Base-by-base conservation (phyloP, 768 basidiomycete species). In the Suillus bovinus region DNA sequence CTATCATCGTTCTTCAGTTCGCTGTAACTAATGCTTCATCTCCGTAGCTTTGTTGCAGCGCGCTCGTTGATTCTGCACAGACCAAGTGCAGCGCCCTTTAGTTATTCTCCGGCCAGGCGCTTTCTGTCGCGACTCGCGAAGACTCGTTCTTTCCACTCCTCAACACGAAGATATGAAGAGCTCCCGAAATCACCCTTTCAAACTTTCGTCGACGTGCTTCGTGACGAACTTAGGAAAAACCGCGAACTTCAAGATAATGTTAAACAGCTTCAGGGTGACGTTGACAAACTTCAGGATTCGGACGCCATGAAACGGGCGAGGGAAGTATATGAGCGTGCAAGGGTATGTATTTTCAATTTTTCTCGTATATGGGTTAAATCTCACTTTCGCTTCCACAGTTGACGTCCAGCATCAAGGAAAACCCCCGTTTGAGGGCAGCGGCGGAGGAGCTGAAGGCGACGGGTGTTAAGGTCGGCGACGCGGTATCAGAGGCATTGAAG, bases 221-320 rank as follows among this genome's bases (percentile, higher is more conserved):
- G 84, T 67, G 95, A 97, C 59, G 97, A 99, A 78, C 78, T 99
- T 50, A 82, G 86, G 73, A 99, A 98, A 82, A 96, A 93, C 72
- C 80, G 94, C 66, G 96, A 96, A 74, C 81, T 97, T 56, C 94
- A 96, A 78, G 96, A 99, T 38, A 96, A 96, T 76, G 90, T 98
- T 54, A 96, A 95, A 79, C 94, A 97, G 77, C 82, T 99, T 20
- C 94, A 96, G 77, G 97, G 97, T 65, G 95, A 99, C 75, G 96
- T 97, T 41, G 93, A 94, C 78, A 97, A 97, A 78, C 77, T 98
- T 55, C 96, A 98, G 80, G 97, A 98, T 74, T 94, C 93, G 59
- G 94, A 96, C 72, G 90, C 95, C 16, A 89, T 99, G 94, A 94
- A 93, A 79, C 84, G 83, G 69, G 95, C 95, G 2, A 85, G 84